Base-by-base conservation (phyloP, 441 rosid species). In the Rhodomyrtus psidioides region DNA sequence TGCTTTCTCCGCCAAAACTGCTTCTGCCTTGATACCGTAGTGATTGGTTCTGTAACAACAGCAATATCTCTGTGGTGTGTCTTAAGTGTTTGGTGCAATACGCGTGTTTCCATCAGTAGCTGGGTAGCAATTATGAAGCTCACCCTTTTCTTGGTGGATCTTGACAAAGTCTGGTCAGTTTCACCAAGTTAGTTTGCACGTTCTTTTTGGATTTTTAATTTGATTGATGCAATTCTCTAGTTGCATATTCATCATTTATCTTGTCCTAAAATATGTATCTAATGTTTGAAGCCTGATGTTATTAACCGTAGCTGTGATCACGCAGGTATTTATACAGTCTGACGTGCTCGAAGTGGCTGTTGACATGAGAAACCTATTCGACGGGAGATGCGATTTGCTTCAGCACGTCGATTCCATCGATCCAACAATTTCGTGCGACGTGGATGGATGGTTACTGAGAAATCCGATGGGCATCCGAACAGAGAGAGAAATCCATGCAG, bases 381-480 rank as follows among this genome's bases (percentile, higher is more conserved):
- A 95, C 54, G 92, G 91, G 53, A 91, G 92, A 83, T 86, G 89
- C 42, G 83, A 86, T 70, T 83, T 51, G 87, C 92, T 97, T 86
- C 89, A 85, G 44, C 95, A 92, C 82, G 51, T 93, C 30, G 93
- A 94, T 55, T 89, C 86, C 59, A 87, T 87, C 7, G 93, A 90
- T 16, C 56, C 89, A 28, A 87, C 55, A 24, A 53, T 91, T 57
- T 54, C 53, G 53, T 91, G 94, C 59, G 94, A 95, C 53, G 34
- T 60, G 42, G 94, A 93, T 13, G 98, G 98, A 55, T 97, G 99
- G 99, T 75, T 95, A 83, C 46, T 88, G 76, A 87, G 88, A 54
- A 97, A 96, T 85, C 98, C 98, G 24, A 94, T 94, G 95, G 98
- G 95, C 53, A 94, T 95, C 89, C 88, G 99, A 88, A 97, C 97